Evolutionary conservation across 345 rosid genomes (phyloP).

Genomic region (Anacardium occidentale): DNA sequence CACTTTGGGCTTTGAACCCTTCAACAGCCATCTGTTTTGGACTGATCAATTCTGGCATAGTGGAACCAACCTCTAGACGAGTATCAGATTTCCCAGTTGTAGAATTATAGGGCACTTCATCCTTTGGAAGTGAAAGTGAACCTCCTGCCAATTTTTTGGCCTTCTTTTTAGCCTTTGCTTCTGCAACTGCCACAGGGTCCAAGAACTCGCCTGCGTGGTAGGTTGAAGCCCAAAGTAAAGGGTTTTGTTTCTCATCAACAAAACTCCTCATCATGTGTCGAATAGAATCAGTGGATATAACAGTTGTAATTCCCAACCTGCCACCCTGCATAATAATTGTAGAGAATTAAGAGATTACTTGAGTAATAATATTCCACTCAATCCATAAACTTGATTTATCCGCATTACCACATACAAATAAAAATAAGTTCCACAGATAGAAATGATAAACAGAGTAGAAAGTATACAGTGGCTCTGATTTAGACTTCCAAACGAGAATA

Average conservation of each 20-base stretch:
- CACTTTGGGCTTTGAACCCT: conserved; percentile 98
- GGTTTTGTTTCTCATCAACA: conserved; percentile 84
- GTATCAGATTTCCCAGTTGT: conserved; percentile 43
- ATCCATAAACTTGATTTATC: not conserved
- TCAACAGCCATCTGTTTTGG: conserved; percentile 92
- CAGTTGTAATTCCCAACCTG: conserved; percentile 91
- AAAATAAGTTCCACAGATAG: not conserved
- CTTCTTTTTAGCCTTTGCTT: conserved; percentile 77
- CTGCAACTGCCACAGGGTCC: conserved; percentile 91
- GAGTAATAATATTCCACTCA: not conserved
- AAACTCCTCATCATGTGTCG: conserved; percentile 99
- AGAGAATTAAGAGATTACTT: not conserved
- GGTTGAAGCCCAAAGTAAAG: conserved; percentile 98
- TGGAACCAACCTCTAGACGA: conserved; percentile 36
- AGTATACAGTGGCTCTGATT: not conserved
- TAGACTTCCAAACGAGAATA: conserved; percentile 12
- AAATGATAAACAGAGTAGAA: conserved; percentile 4
- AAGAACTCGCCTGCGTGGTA: conserved; percentile 95
- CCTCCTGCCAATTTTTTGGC: conserved; percentile 63
- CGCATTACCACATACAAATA: not conserved
- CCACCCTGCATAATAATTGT: conserved; percentile 47
- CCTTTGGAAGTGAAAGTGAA: conserved; percentile 40
- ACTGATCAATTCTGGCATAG: conserved; percentile 48
- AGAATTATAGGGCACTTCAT: conserved; percentile 41
- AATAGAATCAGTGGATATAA: conserved; percentile 90